phyloP scores from a whole-genome alignment of 768 basidiomycete genomes.

The Rhodocollybia butyracea region DNA sequence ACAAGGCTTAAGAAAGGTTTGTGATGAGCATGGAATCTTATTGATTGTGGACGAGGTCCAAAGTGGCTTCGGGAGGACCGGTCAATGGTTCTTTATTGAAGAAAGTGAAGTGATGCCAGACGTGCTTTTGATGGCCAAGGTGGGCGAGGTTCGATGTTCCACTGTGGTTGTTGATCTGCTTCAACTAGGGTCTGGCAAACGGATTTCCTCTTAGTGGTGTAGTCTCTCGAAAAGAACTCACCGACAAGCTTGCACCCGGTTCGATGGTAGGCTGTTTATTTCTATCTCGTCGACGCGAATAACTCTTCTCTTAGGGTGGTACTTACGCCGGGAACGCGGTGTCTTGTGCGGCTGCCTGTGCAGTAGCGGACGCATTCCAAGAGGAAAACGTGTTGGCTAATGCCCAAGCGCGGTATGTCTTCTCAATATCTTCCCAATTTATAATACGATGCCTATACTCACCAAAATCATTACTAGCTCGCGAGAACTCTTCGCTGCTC shows the following conservation, averaged over 20 bases:
- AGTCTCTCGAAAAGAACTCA: constrained; percentile 75
- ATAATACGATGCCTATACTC: too few species aligned
- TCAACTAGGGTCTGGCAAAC: constrained; percentile 70
- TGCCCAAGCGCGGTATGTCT: constrained; percentile 60
- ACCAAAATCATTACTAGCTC: too few species aligned
- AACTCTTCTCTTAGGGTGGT: constrained; percentile 54
- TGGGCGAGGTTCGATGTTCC: constrained; percentile 16
- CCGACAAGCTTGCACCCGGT: constrained; percentile 76
- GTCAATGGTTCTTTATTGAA: constrained; percentile 77
- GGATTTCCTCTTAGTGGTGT: constrained; percentile 93
- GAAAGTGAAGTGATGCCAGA: constrained; percentile 86
- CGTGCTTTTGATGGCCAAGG: constrained; percentile 88
- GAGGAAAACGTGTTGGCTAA: constrained; percentile 84
- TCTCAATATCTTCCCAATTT: background rate
- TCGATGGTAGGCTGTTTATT: constrained; percentile 53
- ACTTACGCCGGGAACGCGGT: constrained; percentile 94
- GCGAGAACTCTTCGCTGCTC: constrained; percentile 60
- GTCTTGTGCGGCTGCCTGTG: constrained; percentile 86
- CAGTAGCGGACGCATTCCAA: constrained; percentile 71
- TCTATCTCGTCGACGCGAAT: background rate
- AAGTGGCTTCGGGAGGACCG: constrained; percentile 86
- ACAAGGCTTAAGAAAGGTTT: constrained; percentile 75
- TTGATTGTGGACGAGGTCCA: constrained; percentile 89
- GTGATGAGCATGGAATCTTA: constrained; percentile 82
- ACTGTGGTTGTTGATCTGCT: background rate